Evolutionary conservation across 345 rosid genomes (phyloP), one percentile per base, ranked within the genome.

Genomic region (Sonneratia caseolaris): DNA sequence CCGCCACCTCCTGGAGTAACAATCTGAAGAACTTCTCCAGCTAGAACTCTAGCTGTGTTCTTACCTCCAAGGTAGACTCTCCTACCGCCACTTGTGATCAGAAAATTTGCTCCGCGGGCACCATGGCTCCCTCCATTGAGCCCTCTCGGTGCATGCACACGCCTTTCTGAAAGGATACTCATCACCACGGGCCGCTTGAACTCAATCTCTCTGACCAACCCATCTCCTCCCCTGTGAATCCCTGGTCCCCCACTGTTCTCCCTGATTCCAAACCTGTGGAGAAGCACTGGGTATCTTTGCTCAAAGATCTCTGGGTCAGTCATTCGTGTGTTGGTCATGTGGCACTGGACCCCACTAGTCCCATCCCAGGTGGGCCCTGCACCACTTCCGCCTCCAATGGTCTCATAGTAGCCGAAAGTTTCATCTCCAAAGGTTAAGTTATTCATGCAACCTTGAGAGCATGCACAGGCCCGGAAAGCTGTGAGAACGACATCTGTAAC

Each of bases 371-470:
- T 70, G 0, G 97, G 96, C 70, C 99, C 97, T 1, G 99, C 97
- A 12, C 99, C 97, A 10, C 97, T 82, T 43, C 97, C 99, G 37
- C 99, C 97, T 51, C 96, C 99, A 2, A 95, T 92, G 59, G 99
- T 95, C 76, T 95, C 99, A 7, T 92, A 95, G 72, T 95, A 92
- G 36, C 99, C 97, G 37, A 89, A 95, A 21, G 92, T 87, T 49
- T 86, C 76, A 10, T 95, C 96, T 47, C 99, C 99, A 55, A 92
- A 95, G 67, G 99, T 92, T 74, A 95, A 91, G 80, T 95, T 95
- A 76, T 95, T 95, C 99, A 95, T 95, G 72, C 99, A 95, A 32
- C 97, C 97, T 76, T 95, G 97, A 59, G 97, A 89, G 75, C 99
- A 95, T 62, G 97, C 97, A 77, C 99, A 92, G 4, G 97, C 97